Conservation (phyloP, 2,329 filamentous ascomycete species). For the Cadophora malorum region DNA sequence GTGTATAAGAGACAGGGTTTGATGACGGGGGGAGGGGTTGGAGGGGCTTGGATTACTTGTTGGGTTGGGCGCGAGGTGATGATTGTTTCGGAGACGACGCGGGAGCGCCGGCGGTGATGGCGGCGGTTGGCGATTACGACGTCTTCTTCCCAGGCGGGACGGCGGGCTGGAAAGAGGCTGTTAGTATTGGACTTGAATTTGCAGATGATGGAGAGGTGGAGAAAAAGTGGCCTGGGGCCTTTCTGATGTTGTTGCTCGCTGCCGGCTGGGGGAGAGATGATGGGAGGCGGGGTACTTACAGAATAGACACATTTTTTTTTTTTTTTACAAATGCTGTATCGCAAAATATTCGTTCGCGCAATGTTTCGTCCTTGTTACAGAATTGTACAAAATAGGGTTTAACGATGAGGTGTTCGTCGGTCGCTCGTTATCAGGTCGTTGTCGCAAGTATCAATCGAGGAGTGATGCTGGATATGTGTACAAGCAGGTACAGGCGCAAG, state of each 20-base stretch:
- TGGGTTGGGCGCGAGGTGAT: conserved; percentile 27
- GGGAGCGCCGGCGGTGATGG: conserved; percentile 26
- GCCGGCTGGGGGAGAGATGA: not conserved
- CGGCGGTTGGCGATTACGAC: conserved; percentile 35
- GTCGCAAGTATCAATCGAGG: not conserved
- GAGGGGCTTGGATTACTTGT: conserved; percentile 31
- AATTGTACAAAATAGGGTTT: not conserved
- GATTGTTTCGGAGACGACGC: conserved; percentile 32
- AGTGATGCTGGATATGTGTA: not conserved
- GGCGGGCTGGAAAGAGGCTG: conserved; percentile 26
- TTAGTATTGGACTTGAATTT: not conserved
- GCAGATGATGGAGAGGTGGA: not conserved
- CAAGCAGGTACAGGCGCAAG: not conserved
- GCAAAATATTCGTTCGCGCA: not conserved
- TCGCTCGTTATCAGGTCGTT: not conserved
- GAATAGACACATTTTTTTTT: conserved; percentile 33
- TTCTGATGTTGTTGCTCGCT: not conserved
- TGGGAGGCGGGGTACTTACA: conserved; percentile 9
- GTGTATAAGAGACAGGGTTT: too few species aligned
- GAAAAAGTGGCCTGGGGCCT: too few species aligned
- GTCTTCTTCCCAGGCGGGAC: conserved; percentile 39
- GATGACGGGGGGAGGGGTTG: conserved; percentile 22
- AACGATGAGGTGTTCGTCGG: not conserved
- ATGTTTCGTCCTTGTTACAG: not conserved
- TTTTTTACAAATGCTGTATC: not conserved